Evolutionary conservation across 176 grass and related monocot species (phyloP).

Genomic region (Oryza brachyantha): DNA sequence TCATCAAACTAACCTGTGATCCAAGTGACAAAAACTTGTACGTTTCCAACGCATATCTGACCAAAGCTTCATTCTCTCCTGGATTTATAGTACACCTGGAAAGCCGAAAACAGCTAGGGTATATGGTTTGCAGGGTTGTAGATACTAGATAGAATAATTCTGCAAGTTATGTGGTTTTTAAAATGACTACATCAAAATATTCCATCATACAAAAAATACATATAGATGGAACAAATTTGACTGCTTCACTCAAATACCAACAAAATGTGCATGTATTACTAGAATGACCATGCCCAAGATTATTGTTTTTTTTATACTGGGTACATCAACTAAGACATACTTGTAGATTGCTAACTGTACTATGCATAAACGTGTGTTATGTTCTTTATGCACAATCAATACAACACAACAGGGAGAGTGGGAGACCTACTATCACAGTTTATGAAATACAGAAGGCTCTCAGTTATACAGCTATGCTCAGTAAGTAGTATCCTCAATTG

Average conservation of each 20-base stretch:
- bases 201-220: not conserved
- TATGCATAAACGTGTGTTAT: not conserved
- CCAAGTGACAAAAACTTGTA: constrained; percentile 76
- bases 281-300: not conserved
- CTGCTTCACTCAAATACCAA: not conserved
- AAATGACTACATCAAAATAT: not conserved
- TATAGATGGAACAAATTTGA: constrained; percentile 5
- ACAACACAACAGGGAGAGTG: not conserved
- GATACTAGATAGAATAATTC: not conserved
- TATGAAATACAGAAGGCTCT: not conserved
- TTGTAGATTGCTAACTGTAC: not conserved
- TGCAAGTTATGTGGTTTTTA: constrained; percentile 3
- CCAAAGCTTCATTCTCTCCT: constrained; percentile 89
- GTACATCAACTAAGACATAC: not conserved
- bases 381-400: not conserved
- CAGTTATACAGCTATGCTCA: not conserved
- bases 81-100: constrained; percentile 97
- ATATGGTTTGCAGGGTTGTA: not conserved
- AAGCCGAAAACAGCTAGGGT: constrained; percentile 17
- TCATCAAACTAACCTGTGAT: constrained; percentile 56
- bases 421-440: not conserved
- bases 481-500: not conserved
- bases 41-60: constrained; percentile 87
- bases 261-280: constrained; percentile 8
- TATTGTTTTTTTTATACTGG: not conserved